Evolutionary conservation across 371 early-diverging fungal species (phyloP), one percentile per base, ranked within the genome.

Genomic region (Mortierella sp.): DNA sequence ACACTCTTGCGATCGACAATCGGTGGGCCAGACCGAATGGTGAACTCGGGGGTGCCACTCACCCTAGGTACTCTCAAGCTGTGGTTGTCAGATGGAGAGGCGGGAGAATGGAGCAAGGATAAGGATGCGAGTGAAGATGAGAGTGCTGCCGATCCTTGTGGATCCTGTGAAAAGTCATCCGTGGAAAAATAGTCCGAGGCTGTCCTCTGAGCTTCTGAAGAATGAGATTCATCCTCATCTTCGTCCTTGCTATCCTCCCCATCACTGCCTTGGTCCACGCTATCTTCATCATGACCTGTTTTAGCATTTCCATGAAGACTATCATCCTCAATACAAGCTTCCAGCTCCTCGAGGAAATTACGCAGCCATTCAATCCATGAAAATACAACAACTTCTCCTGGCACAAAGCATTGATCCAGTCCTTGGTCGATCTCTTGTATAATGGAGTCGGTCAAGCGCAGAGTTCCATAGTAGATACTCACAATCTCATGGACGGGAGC

Each of bases 1-100:
- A 93, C 87, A 14, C 94, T 94, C 83, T 95, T 95, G 37, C 96
- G 92, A 83, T 96, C 95, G n/a, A 92, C 86, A 12, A 96, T 71
- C 2, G 91, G 86, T n/a, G 83, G 77, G 18, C 90, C 85, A 26
- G 87, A 72, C 64, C 73, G 84, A 58, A 90, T 86, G 74, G 84
- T 32, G 85, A 89, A 68, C 78, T 87, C 45, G 22, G 83, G 76
- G 24, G 14, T 59, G 28, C 74, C 70, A 43, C 61, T 62, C 18
- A 62, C 43, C 26, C 65, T n/a, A 61, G 65, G 58, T 10, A 61
- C 39, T 39, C 68, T 47, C 22, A 39, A 62, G 28, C 68, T 68
- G 86, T 86, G n/a, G 51, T 67, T 32, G 72, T 81, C 22, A 22
- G 66, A 43, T 69, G 12, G 10, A 30, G 24, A 75, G 22, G 39